These are phyloP conservation scores for Scleroderma bovista DNA, from an alignment of 768 basidiomycete genomes.

Conservation along the genomic window DNA sequence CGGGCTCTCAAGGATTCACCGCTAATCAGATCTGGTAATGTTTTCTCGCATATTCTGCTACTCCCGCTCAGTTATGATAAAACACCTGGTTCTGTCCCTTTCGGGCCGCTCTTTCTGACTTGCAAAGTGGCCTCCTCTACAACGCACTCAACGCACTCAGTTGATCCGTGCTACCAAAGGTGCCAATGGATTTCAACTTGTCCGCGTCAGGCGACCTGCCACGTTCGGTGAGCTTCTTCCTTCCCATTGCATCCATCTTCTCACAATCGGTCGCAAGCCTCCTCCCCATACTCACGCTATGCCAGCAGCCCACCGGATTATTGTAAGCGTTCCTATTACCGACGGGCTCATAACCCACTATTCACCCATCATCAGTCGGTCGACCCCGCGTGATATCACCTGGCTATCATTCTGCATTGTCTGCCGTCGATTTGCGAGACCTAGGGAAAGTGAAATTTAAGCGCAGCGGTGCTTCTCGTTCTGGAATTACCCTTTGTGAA, in stretches of 20 bases:
- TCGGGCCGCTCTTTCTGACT: conserved; percentile 3
- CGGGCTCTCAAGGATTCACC: too few relatives aligned
- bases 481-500: too few relatives aligned
- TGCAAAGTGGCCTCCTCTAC: conserved; percentile 34
- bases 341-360: conserved; percentile 23
- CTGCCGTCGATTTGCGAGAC: conserved; percentile 36
- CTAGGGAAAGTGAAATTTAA: conserved; percentile 66
- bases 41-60: too few relatives aligned
- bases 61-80: conserved; percentile 18
- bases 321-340: conserved; percentile 46
- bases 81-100: neutral
- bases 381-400: conserved; percentile 34
- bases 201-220: conserved; percentile 29
- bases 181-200: conserved; percentile 30
- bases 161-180: conserved; percentile 32
- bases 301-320: conserved; percentile 31
- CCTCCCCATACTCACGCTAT: conserved; percentile 47
- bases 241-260: neutral
- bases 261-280: conserved; percentile 14
- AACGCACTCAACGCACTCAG: conserved; percentile 20
- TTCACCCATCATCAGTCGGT: conserved; percentile 15
- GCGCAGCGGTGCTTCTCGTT: conserved; percentile 60
- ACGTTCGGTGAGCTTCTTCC: conserved; percentile 32
- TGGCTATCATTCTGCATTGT: conserved; percentile 31
- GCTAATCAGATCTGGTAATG: too few relatives aligned